Percentiles rank a stretch among this genome's conserved stretches.
These are phyloP conservation scores for Wickerhamomyces queroliae DNA, from an alignment of 805 yeast species.

Conservation along the genomic window DNA sequence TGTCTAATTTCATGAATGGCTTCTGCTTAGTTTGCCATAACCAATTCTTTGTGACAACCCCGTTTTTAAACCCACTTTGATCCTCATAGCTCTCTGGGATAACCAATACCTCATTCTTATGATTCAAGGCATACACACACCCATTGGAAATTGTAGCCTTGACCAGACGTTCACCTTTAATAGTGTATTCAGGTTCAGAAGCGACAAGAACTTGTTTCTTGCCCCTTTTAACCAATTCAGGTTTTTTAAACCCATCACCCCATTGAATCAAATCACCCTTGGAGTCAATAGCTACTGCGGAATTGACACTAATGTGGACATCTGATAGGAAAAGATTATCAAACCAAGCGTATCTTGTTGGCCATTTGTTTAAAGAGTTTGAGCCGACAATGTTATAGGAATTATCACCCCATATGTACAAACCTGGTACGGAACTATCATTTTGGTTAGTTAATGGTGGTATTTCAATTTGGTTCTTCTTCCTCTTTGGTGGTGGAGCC, in stretches of 20 bases:
- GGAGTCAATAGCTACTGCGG: constrained; percentile 49
- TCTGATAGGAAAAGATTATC: constrained; percentile 54
- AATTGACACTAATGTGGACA: constrained; percentile 42
- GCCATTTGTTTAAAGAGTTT: constrained; percentile 35
- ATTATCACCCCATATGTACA: constrained; percentile 62
- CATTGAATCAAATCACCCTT: constrained; percentile 75
- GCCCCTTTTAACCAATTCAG: neutral
- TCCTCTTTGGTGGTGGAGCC: constrained; percentile 15
- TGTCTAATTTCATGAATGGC: constrained; percentile 7
- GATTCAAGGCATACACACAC: constrained; percentile 41
- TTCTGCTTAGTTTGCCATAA: constrained; percentile 4
- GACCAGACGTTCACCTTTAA: constrained; percentile 41
- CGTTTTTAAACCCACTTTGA: constrained; percentile 8
- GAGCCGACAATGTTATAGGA: constrained; percentile 27
- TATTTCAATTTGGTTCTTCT: constrained; percentile 19
- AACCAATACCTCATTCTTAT: constrained; percentile 27
- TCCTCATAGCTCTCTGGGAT: constrained; percentile 23
- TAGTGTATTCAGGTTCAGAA: constrained; percentile 27
- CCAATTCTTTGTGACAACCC: constrained; percentile 10
- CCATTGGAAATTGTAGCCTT: constrained; percentile 47
- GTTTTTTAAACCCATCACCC: constrained; percentile 38
- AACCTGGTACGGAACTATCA: constrained; percentile 43
- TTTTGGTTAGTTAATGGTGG: constrained; percentile 29
- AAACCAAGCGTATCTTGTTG: constrained; percentile 57
- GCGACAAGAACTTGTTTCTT: too few species aligned